phyloP scores from a whole-genome alignment of 352 stramenopile genomes.

The Peronospora belbahrii region DNA sequence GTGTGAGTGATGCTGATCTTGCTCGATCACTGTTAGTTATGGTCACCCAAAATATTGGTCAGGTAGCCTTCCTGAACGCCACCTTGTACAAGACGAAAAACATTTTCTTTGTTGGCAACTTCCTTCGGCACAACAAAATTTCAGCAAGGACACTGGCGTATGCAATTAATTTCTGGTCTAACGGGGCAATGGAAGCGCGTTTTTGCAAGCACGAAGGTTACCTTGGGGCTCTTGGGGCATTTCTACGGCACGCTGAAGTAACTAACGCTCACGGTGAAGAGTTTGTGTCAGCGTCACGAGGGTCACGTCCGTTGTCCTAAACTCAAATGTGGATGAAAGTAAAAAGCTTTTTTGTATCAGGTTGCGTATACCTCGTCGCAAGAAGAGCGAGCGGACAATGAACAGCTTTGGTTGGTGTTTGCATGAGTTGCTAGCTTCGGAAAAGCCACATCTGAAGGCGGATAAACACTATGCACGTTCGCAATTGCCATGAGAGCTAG shows the following conservation, averaged over 20 bases:
- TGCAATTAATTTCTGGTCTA: constrained; percentile 98
- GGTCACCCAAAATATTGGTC: constrained; percentile 97
- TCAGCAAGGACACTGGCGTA: constrained; percentile 88
- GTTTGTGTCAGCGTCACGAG: constrained; percentile 41
- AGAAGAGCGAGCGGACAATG: no score
- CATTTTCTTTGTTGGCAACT: constrained; percentile 97
- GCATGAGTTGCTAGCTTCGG: no score
- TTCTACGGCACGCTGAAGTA: constrained; percentile 85
- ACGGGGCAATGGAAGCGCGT: constrained; percentile 86
- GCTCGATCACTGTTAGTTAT: constrained; percentile 95
- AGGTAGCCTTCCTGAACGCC: constrained; percentile 98
- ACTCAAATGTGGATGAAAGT: background rate
- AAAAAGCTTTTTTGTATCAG: background rate
- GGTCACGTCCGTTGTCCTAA: constrained; percentile 4
- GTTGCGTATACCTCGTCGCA: no score
- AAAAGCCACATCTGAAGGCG: no score
- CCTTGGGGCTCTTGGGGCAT: constrained; percentile 95
- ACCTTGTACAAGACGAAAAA: constrained; percentile 93
- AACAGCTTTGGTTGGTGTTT: no score
- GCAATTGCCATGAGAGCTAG: no score
- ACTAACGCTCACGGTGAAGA: constrained; percentile 61
- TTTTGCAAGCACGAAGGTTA: constrained; percentile 98
- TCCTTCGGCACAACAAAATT: constrained; percentile 97
- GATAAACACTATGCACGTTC: no score
- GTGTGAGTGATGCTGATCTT: constrained; percentile 92